These are phyloP conservation scores for Lineolata rhizophorae DNA, from an alignment of 495 filamentous ascomycete genomes.

Conservation along the genomic window DNA sequence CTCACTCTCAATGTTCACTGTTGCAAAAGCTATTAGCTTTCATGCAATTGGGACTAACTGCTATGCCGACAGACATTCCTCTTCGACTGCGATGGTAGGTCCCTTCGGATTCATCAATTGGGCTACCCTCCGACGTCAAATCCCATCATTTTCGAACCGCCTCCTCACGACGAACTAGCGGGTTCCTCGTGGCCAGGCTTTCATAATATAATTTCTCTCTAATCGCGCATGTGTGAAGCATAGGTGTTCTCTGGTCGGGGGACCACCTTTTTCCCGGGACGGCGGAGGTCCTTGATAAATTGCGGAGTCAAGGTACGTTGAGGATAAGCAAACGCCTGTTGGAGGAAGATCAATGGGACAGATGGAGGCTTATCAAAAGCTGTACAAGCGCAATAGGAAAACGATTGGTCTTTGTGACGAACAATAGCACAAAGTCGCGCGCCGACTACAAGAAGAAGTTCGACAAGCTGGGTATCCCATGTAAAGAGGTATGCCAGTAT, in stretches of 20 bases:
- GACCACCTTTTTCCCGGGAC: conserved; percentile 69
- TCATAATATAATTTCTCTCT: too few relatives aligned
- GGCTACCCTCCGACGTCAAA: conserved; percentile 12
- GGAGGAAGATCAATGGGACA: too few relatives aligned
- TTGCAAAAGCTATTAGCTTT: too few relatives aligned
- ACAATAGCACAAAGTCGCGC: conserved; percentile 95
- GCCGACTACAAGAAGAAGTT: conserved; percentile 83
- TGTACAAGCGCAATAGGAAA: conserved; percentile 40
- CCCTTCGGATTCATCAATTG: not conserved
- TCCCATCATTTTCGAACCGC: too few relatives aligned
- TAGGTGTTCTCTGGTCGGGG: conserved; percentile 92
- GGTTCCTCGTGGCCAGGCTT: too few relatives aligned
- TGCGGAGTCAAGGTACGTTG: conserved; percentile 52
- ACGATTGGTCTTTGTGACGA: conserved; percentile 87
- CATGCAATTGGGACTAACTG: too few relatives aligned
- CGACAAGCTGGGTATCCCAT: conserved; percentile 57
- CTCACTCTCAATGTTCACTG: not conserved
- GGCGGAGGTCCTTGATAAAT: conserved; percentile 58
- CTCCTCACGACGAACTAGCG: too few relatives aligned
- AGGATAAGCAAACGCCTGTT: too few relatives aligned
- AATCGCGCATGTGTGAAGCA: conserved; percentile 18
- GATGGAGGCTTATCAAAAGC: not conserved
- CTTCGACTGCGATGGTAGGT: conserved; percentile 89
- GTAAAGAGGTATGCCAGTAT: conserved; percentile 28
- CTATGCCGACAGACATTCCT: conserved; percentile 51